phyloP scores from a whole-genome alignment of 2,329 filamentous ascomycete genomes.

The Aspergillus sojae region DNA sequence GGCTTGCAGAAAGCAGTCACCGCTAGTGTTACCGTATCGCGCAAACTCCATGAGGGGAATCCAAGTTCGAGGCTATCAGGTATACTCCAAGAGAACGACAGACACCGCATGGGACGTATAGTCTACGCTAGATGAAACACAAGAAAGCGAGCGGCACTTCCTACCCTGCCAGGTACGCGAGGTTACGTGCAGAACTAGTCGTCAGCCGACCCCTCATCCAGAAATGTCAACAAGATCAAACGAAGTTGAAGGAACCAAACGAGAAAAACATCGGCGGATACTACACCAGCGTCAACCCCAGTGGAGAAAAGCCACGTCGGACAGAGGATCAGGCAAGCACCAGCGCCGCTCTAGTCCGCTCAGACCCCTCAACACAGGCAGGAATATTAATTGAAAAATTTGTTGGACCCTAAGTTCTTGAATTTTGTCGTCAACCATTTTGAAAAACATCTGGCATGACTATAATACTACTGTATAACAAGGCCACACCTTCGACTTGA shows the following conservation, averaged over 20 bases:
- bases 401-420: neutral
- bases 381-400: neutral
- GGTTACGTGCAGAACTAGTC: neutral
- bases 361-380: neutral
- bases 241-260: neutral
- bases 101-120: neutral
- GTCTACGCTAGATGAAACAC: neutral
- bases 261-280: neutral
- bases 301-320: neutral
- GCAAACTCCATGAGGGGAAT: neutral
- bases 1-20: neutral
- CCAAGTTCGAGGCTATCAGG: neutral
- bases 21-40: neutral
- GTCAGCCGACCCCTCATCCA: neutral
- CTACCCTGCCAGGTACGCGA: neutral
- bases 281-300: neutral
- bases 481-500: neutral
- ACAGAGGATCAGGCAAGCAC: neutral
- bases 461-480: constrained; percentile 4
- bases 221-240: neutral
- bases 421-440: neutral
- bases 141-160: neutral
- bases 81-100: neutral
- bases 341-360: neutral
- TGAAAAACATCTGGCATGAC: neutral